phyloP scores from a whole-genome alignment of 768 basidiomycete species.

The Galerina marginata region DNA sequence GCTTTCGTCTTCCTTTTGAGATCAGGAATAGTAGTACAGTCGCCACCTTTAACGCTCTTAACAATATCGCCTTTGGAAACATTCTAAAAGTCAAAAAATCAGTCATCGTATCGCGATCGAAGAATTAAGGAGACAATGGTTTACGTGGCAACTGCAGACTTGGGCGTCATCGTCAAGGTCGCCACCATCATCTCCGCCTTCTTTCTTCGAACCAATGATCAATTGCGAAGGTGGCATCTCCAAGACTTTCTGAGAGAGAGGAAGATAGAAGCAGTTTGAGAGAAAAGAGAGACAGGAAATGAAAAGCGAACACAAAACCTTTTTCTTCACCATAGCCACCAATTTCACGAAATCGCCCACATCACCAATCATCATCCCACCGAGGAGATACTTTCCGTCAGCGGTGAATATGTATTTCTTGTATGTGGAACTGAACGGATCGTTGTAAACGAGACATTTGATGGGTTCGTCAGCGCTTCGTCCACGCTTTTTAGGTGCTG shows the following conservation, averaged over 20 bases:
- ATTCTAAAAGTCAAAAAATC: slow-evolving; percentile 34
- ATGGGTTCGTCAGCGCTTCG: too few species aligned
- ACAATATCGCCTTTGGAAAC: slow-evolving; percentile 64
- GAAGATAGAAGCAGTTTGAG: too few species aligned
- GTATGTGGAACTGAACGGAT: slow-evolving; percentile 74
- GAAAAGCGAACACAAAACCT: slow-evolving; percentile 34
- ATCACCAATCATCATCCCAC: slow-evolving; percentile 83
- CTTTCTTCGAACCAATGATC: slow-evolving; percentile 58
- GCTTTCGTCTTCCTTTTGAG: slow-evolving; percentile 73
- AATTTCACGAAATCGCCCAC: slow-evolving; percentile 71
- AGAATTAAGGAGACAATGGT: too few species aligned
- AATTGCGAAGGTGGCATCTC: slow-evolving; percentile 70
- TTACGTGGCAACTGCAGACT: slow-evolving; percentile 67
- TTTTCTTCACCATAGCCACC: slow-evolving; percentile 73
- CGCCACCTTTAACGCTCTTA: slow-evolving; percentile 51
- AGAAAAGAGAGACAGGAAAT: neutral
- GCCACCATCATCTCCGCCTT: slow-evolving; percentile 60
- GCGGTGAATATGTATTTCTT: slow-evolving; percentile 79
- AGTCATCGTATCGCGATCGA: too few species aligned
- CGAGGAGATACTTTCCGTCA: slow-evolving; percentile 73
- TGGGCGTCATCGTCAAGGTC: slow-evolving; percentile 77
- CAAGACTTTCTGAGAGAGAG: slow-evolving; percentile 60
- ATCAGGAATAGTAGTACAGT: slow-evolving; percentile 50
- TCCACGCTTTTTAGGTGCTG: too few species aligned
- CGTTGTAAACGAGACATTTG: slow-evolving; percentile 47